phyloP scores from a whole-genome alignment of 2,329 filamentous ascomycete species.

The Ascochyta rabiei region DNA sequence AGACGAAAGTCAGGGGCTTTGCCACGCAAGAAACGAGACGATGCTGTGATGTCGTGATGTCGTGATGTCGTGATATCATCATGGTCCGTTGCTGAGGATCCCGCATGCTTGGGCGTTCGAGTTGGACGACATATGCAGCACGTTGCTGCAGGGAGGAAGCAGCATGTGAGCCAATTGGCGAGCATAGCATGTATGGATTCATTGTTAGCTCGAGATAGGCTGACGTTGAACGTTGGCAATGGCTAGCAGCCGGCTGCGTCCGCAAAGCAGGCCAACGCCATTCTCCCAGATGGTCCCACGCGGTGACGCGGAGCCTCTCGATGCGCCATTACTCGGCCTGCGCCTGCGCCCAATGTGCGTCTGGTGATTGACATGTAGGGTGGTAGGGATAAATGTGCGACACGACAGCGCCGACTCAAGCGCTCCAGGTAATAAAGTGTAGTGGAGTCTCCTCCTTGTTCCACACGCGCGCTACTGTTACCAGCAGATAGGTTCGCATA shows the following conservation, averaged over 20 bases:
- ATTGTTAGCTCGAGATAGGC: slow-evolving; percentile 45
- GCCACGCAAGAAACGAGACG: not conserved
- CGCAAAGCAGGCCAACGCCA: slow-evolving; percentile 24
- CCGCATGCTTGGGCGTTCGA: slow-evolving; percentile 8
- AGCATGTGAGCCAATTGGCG: slow-evolving; percentile 12
- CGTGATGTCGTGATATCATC: slow-evolving; percentile 19
- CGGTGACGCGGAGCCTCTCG: not conserved
- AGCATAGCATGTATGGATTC: slow-evolving; percentile 27
- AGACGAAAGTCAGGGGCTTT: slow-evolving; percentile 2
- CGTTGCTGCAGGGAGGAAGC: slow-evolving; percentile 16
- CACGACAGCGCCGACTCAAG: slow-evolving; percentile 16
- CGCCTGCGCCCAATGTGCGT: slow-evolving; percentile 7
- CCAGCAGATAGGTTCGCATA: slow-evolving; percentile 33
- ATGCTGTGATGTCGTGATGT: slow-evolving; percentile 9
- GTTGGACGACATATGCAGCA: slow-evolving; percentile 12
- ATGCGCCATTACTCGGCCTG: slow-evolving; percentile 18
- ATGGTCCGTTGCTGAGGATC: slow-evolving; percentile 13
- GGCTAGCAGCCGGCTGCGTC: slow-evolving; percentile 40
- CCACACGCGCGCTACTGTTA: slow-evolving; percentile 26
- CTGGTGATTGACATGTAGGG: slow-evolving; percentile 7
- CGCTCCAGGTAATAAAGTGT: slow-evolving; percentile 10
- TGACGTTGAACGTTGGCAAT: slow-evolving; percentile 43
- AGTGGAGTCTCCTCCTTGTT: slow-evolving; percentile 27
- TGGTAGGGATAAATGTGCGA: slow-evolving; percentile 13
- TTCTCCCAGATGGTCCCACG: slow-evolving; percentile 4